Base-by-base conservation (phyloP, 139 green algal species). In the Desmodesmus armatus region DNA sequence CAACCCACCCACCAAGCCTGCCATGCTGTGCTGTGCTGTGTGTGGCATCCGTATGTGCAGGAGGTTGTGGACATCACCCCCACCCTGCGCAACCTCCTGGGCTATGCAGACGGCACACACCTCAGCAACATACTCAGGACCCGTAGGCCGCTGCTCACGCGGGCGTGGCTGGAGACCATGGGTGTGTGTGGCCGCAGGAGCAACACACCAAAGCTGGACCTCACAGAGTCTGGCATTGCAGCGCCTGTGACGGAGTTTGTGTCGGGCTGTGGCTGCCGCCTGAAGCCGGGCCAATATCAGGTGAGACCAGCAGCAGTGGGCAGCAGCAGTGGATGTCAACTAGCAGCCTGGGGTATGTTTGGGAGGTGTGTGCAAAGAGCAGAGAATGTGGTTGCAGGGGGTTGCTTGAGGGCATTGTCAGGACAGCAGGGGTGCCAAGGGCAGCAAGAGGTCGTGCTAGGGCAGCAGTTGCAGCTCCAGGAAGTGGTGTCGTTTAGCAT, bases 171-270 rank as follows among this genome's bases (percentile, higher is more conserved):
- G 17, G 76, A 82, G 3, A 55, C 76, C 55, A 55, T 82, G 53
- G 25, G 31, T 23, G 39, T 19, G 9, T 82, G 76, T 39, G 71
- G 76, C 53, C 27, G 55, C 3, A 53, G 76, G 37, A 82, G 76
- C 47, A 72, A 33, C 19, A 55, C 35, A 1, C 76, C 76, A 2
- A 82, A 82, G 39, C 76, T 82, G 5, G 76, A 82, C 39, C 19
- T 82, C 3, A 58, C 41, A 19, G 76, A 82, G 37, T 53, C 76
- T 72, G 76, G 53, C 39, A 44, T 82, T 19, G 76, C 76, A 72
- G 76, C 53, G n/a, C 76, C 76, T 5, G 37, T 82, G 55, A 82
- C 37, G 31, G 76, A 82, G 55, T 82, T 82, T 40, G 40, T 82
- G 23, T 58, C 55, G 15, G 76, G 76, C 19, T 82, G 76, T 49